Evolutionary conservation across 768 basidiomycete genomes (phyloP).

Genomic region (Saitozyma sp.): DNA sequence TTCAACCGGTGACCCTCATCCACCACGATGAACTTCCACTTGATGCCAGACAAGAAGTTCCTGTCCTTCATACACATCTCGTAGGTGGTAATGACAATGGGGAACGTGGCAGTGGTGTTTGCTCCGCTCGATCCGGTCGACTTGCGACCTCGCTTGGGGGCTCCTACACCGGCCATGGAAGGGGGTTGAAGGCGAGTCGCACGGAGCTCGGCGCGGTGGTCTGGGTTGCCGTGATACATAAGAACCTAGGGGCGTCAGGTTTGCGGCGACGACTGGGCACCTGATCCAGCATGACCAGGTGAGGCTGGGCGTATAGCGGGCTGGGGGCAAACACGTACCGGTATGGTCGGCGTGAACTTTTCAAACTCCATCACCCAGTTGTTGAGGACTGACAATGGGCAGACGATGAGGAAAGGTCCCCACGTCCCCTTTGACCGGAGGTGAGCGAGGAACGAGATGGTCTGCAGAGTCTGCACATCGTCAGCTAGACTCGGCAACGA

Average conservation of each 20-base stretch:
- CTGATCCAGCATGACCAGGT: not conserved
- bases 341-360: slow-evolving; percentile 71
- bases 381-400: slow-evolving; percentile 87
- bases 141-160: slow-evolving; percentile 32
- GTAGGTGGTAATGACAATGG: slow-evolving; percentile 86
- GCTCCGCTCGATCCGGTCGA: slow-evolving; percentile 26
- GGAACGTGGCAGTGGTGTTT: slow-evolving; percentile 60
- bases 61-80: slow-evolving; percentile 88
- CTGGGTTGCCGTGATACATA: slow-evolving; percentile 84
- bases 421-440: slow-evolving; percentile 72
- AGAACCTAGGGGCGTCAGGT: slow-evolving; percentile 59
- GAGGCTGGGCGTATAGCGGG: slow-evolving; percentile 1
- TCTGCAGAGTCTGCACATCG: slow-evolving; percentile 76
- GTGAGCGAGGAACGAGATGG: slow-evolving; percentile 89
- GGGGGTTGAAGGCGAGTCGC: slow-evolving; percentile 60
- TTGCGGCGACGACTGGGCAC: not conserved
- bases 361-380: slow-evolving; percentile 86
- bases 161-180: slow-evolving; percentile 33
- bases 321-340: slow-evolving; percentile 55
- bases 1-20: slow-evolving; percentile 78
- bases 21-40: slow-evolving; percentile 80
- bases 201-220: slow-evolving; percentile 76
- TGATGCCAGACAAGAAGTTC: slow-evolving; percentile 63
- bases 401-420: slow-evolving; percentile 81
- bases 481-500: slow-evolving; percentile 3